Percentiles rank a stretch among this genome's conserved stretches.
phyloP scores from a whole-genome alignment of 306 rosid genomes.

The Trifolium fragiferum region DNA sequence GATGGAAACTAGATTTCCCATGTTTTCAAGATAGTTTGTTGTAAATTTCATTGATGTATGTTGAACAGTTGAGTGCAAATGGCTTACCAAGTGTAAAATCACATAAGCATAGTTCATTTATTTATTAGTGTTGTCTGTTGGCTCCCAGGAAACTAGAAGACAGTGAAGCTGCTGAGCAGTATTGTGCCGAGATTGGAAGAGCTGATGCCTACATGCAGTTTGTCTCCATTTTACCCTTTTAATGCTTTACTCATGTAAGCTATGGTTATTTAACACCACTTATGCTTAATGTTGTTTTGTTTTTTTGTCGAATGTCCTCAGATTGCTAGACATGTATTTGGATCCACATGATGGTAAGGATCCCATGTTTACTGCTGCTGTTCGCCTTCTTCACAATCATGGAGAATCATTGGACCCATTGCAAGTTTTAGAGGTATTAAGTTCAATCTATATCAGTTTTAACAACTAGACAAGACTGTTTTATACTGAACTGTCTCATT shows the following conservation, averaged over 20 bases:
- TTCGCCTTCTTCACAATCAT: slow-evolving; percentile 96
- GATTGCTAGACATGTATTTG: slow-evolving; percentile 99
- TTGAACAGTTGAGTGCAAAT: slow-evolving; percentile 38
- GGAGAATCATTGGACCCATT: slow-evolving; percentile 96
- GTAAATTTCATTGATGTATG: slow-evolving; percentile 11
- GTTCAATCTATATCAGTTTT: slow-evolving; percentile 28
- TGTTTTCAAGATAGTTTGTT: background rate
- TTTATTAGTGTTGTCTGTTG: slow-evolving; percentile 36
- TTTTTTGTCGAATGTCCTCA: slow-evolving; percentile 48
- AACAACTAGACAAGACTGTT: background rate
- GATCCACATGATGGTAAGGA: slow-evolving; percentile 98
- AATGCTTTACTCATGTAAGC: slow-evolving; percentile 3
- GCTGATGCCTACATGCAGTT: slow-evolving; percentile 97
- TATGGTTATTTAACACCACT: background rate
- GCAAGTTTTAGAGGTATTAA: slow-evolving; percentile 88
- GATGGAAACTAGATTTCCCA: slow-evolving; percentile 19
- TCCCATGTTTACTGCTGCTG: slow-evolving; percentile 99
- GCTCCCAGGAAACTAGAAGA: slow-evolving; percentile 83
- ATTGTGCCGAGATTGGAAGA: slow-evolving; percentile 99
- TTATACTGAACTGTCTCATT: background rate
- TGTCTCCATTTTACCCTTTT: slow-evolving; percentile 49
- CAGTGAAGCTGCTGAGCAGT: slow-evolving; percentile 98
- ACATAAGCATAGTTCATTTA: background rate
- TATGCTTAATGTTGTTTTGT: slow-evolving; percentile 28
- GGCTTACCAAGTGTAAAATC: slow-evolving; percentile 36